A percentile compares a stretch with the other conserved stretches of the same genome.
phyloP scores from a whole-genome alignment of 805 yeast genomes.

The Cyberlindnera nakhonratchasimensis region DNA sequence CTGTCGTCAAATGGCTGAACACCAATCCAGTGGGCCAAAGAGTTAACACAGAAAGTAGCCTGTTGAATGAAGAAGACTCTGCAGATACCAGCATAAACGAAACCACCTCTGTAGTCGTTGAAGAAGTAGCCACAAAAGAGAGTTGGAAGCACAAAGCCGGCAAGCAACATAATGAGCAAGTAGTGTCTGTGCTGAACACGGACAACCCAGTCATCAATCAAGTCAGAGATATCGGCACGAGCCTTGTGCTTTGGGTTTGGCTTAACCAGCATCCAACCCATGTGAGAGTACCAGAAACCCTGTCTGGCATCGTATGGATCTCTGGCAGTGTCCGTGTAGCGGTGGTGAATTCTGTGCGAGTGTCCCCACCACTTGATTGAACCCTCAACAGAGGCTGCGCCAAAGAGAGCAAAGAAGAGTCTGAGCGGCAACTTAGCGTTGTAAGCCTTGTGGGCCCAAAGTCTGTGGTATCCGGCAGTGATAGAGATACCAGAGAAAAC shows the following conservation, averaged over 20 bases:
- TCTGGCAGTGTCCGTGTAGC: conserved; percentile 78
- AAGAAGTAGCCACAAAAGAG: conserved; percentile 52
- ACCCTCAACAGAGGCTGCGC: conserved; percentile 82
- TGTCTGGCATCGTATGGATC: conserved; percentile 85
- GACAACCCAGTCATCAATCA: conserved; percentile 75
- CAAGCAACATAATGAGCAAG: conserved; percentile 53
- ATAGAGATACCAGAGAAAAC: conserved; percentile 66
- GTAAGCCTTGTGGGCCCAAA: conserved; percentile 78
- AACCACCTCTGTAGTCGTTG: conserved; percentile 68
- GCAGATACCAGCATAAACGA: conserved; percentile 69
- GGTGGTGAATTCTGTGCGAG: conserved; percentile 80
- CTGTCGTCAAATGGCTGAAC: conserved; percentile 82
- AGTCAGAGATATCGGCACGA: conserved; percentile 55
- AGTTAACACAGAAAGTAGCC: conserved; percentile 83
- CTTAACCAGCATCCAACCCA: conserved; percentile 82
- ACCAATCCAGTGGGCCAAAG: conserved; percentile 86
- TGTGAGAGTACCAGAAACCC: conserved; percentile 81
- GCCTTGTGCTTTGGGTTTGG: conserved; percentile 83
- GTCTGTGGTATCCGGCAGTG: conserved; percentile 82
- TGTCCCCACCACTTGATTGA: conserved; percentile 90
- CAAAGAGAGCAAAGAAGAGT: conserved; percentile 68
- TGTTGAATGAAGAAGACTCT: conserved; percentile 73
- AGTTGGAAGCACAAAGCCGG: conserved; percentile 62
- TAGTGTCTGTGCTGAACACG: conserved; percentile 81
- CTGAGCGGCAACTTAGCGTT: conserved; percentile 58